These are phyloP conservation scores for Auricularia cornea DNA, from an alignment of 768 basidiomycete genomes.

Conservation along the genomic window DNA sequence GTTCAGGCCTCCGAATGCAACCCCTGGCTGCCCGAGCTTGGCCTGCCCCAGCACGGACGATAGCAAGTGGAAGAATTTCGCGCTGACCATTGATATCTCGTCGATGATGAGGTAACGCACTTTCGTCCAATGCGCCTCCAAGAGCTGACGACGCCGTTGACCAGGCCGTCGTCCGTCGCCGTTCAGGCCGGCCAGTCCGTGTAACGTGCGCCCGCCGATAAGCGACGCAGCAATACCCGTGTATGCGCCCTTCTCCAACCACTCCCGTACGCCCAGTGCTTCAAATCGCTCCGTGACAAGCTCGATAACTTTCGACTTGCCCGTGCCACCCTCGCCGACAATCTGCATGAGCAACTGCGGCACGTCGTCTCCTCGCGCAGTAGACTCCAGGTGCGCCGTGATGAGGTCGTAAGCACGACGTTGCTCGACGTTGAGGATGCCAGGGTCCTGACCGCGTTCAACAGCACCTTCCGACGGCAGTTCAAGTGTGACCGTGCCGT, in stretches of 20 bases:
- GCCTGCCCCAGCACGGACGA: conserved; percentile 12
- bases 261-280: neutral
- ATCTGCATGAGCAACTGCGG: conserved; percentile 31
- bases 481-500: neutral
- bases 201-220: conserved; percentile 22
- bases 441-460: too few relatives aligned
- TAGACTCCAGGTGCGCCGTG: conserved; percentile 17
- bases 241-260: conserved; percentile 29
- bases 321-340: conserved; percentile 35
- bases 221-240: conserved; percentile 34
- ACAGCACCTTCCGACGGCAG: too few relatives aligned
- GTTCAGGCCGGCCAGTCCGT: neutral
- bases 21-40: neutral
- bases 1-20: conserved; percentile 21
- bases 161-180: neutral
- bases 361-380: conserved; percentile 11
- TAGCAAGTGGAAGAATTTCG: conserved; percentile 12
- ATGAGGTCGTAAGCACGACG: conserved; percentile 31
- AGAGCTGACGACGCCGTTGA: neutral
- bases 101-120: conserved; percentile 27
- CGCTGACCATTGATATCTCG: conserved; percentile 33
- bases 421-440: conserved; percentile 25
- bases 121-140: neutral
- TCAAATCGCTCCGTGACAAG: conserved; percentile 29
- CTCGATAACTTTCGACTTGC: conserved; percentile 35